Evolutionary conservation across 2,329 filamentous ascomycete genomes (phyloP), one percentile per base, ranked within the genome.

Genomic region (Nigrospora sphaerica): DNA sequence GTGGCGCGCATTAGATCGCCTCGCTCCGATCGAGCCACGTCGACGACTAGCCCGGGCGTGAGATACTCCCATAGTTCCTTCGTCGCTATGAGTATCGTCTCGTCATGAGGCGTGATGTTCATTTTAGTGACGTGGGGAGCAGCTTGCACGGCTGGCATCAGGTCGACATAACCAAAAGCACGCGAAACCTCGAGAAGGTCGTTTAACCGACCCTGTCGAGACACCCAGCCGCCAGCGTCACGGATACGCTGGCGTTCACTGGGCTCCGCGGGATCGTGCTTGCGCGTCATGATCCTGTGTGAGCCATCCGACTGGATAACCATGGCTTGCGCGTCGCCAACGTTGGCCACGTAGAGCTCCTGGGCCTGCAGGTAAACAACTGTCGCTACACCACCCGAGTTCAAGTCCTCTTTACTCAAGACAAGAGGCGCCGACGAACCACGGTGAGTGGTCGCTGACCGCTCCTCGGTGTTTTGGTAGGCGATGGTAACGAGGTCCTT

Each of bases 11-110:
- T 98, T 39, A 96, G 75, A 62, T 98, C 92, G 39, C 81, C 79
- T 7, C 90, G 83, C 65, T 95, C 92, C 19, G 86, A 86, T 51
- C 91, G 80, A 16, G 89, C 90, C 45, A 97, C 84, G 62, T 98
- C 95, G 19, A 95, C 90, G 10, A 95, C 86, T 45, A 97, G 80
- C 46, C 93, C 89, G 2, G 90, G 88, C 1, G 86, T 86, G 12
- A 98, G 76, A 63, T 91, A 95, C 53, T 97, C 91, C 93, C 93
- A 98, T 11, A 98, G 78, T 62, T 98, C 92, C 53, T 83, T 84
- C 7, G 91, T 96, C 3, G 91, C 93, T 49, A 98, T 75, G 44
- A 98, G 70, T 45, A 98, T 86, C 69, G 95, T 92, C 65, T 98
- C 93, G 62, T 98, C 92, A 48, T 89, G 84, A 52, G 96, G 89